Base-by-base conservation (phyloP, 2,329 filamentous ascomycete genomes). In the Neopestalotiopsis sp. region DNA sequence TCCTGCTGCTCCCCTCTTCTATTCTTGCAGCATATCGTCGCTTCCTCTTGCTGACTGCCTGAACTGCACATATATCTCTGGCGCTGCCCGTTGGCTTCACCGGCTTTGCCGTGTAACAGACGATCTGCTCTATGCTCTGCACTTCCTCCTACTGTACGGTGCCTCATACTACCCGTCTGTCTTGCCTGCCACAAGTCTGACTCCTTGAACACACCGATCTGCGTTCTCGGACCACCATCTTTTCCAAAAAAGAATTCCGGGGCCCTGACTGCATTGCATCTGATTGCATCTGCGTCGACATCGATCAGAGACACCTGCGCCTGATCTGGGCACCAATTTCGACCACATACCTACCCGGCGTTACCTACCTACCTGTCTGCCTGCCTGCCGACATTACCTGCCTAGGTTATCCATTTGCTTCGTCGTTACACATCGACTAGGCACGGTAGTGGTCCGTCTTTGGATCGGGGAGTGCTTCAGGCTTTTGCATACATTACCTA, bases 221-320 rank as follows among this genome's bases (percentile, higher is more conserved):
- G 24, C 42, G 52, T 45, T 60, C 69, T 24, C 40, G 63, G 69
- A 61, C 57, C 28, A 28, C 63, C 34, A 38, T 13, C 49, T n/a
- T 61, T 69, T 61, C 72, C 67, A 65, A 72, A 69, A 67, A 59
- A 66, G 62, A 68, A 69, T 72, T 72, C 72, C 70, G 68, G 69
- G 62, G 71, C 72, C 74, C 74, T 68, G 69, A 72, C 70, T 69
- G 65, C 69, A 72, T 74, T 77, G 75, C 73, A 75, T 72, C 28
- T 28, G 61, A 68, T 62, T 72, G 73, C 74, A 71, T 70, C 73
- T 71, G 45, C 34, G 52, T 24, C 63, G 63, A 30, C 63, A 66
- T 66, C 63, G 63, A 56, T 57, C 17, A 56, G 40, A 38, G 34
- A 57, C 61, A 32, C 24, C 24, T 20, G 40, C 61, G 28, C 49